Evolutionary conservation across 768 basidiomycete genomes (phyloP).

Genomic region (Kondoa subrosea): DNA sequence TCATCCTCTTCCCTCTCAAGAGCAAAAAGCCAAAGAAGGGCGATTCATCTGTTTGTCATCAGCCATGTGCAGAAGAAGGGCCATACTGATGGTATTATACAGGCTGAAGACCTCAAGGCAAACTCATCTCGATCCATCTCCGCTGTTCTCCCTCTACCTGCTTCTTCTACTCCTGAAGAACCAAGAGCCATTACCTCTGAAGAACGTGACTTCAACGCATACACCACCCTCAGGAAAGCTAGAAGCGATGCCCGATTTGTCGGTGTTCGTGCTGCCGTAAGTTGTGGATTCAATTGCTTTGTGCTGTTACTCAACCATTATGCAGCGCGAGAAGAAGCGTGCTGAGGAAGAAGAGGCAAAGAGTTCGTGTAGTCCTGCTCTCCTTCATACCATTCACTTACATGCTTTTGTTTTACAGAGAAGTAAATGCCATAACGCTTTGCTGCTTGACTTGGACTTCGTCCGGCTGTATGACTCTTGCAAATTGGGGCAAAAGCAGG

Average conservation of each 20-base stretch:
- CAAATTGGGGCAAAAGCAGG: too few species aligned
- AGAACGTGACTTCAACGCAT: constrained; percentile 78
- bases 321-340: too few species aligned
- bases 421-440: too few species aligned
- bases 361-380: too few species aligned
- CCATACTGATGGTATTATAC: constrained; percentile 13
- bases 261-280: too few species aligned
- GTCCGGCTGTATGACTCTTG: too few species aligned
- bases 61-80: constrained; percentile 6
- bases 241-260: constrained; percentile 69
- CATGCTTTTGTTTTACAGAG: too few species aligned
- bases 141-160: constrained; percentile 48
- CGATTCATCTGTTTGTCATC: constrained; percentile 62
- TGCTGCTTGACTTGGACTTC: too few species aligned
- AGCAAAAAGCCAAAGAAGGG: constrained; percentile 87
- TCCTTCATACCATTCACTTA: too few species aligned
- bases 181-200: constrained; percentile 85
- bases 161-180: constrained; percentile 50
- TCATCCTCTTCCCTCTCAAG: constrained; percentile 85
- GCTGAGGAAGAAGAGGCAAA: too few species aligned
- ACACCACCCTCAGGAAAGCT: constrained; percentile 65
- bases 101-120: constrained; percentile 71
- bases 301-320: too few species aligned
- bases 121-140: constrained; percentile 46
- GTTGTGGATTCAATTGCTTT: too few species aligned